Conservation (phyloP, 768 basidiomycete species). For the Psilocybe tampanensis region DNA sequence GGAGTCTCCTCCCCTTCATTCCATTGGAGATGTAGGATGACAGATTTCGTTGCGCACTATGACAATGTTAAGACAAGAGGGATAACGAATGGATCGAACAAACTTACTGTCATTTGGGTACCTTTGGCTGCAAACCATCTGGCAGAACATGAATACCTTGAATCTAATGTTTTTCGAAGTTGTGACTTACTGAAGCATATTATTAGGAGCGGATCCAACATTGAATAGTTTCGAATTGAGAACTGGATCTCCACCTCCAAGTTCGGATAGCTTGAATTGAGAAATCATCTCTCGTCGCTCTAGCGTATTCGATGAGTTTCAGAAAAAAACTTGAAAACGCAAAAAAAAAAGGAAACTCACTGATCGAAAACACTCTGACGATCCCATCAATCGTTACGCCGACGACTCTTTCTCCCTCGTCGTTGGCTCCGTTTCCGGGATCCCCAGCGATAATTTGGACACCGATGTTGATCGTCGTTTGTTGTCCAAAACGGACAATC, state of each 20-base stretch:
- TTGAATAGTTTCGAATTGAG: conserved; percentile 70
- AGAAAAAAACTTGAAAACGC: background rate
- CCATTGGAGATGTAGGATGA: conserved; percentile 87
- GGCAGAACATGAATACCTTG: conserved; percentile 3
- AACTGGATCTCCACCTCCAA: conserved; percentile 69
- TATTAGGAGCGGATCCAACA: conserved; percentile 80
- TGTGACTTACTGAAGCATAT: conserved; percentile 77
- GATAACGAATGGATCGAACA: background rate
- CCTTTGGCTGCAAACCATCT: conserved; percentile 93
- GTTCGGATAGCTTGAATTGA: conserved; percentile 84
- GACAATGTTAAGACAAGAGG: background rate
- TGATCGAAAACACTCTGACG: conserved; percentile 88
- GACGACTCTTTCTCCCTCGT: conserved; percentile 83
- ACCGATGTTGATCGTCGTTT: conserved; percentile 90
- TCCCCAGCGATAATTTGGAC: conserved; percentile 75
- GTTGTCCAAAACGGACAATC: conserved; percentile 89
- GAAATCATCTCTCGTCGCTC: conserved; percentile 86
- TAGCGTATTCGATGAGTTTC: conserved; percentile 15
- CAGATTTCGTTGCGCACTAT: conserved; percentile 86
- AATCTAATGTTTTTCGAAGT: background rate
- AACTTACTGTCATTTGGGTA: conserved; percentile 81
- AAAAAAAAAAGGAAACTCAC: conserved; percentile 43
- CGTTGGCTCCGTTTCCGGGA: conserved; percentile 27
- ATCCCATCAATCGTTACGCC: conserved; percentile 92
- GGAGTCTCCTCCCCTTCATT: conserved; percentile 52